Conservation (phyloP, 306 rosid genomes). For the Sesbania bispinosa region DNA sequence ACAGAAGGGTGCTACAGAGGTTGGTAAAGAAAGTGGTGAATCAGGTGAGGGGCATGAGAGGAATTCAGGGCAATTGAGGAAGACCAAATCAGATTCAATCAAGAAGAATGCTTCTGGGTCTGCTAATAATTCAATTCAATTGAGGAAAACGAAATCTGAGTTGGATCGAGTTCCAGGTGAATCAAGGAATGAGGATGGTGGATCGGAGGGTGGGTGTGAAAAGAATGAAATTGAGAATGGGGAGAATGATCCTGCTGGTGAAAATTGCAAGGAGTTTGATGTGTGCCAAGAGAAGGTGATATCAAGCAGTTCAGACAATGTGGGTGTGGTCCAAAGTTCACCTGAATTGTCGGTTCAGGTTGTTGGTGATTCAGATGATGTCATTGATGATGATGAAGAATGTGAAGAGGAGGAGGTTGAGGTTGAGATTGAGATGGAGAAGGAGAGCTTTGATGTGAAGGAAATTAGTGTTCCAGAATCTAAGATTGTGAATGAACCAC, state of each 20-base stretch:
- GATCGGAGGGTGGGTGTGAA: constrained; percentile 31
- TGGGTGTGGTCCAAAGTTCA: constrained; percentile 25
- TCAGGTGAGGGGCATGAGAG: no score
- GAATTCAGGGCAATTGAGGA: constrained; percentile 47
- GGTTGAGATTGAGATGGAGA: constrained; percentile 42
- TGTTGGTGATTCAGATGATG: constrained; percentile 5
- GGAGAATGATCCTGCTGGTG: constrained; percentile 30
- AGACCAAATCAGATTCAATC: constrained; percentile 47
- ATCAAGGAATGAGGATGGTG: constrained; percentile 24
- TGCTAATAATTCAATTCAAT: constrained; percentile 23
- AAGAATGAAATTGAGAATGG: constrained; percentile 37
- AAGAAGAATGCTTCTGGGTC: constrained; percentile 16
- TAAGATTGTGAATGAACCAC: constrained; percentile 24
- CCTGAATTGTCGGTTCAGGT: constrained; percentile 26
- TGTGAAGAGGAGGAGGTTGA: constrained; percentile 23
- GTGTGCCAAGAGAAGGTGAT: constrained; percentile 59
- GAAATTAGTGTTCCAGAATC: constrained; percentile 49
- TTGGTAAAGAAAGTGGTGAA: constrained; percentile 3
- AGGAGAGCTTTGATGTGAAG: constrained; percentile 56
- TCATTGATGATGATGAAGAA: not conserved
- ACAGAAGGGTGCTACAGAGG: constrained; percentile 9
- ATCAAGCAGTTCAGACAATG: constrained; percentile 31
- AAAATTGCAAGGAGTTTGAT: constrained; percentile 44
- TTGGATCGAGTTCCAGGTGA: constrained; percentile 27
- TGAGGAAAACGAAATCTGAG: constrained; percentile 46